These are phyloP conservation scores for Naganishia kalamii DNA, from an alignment of 768 basidiomycete genomes.

Conservation along the genomic window DNA sequence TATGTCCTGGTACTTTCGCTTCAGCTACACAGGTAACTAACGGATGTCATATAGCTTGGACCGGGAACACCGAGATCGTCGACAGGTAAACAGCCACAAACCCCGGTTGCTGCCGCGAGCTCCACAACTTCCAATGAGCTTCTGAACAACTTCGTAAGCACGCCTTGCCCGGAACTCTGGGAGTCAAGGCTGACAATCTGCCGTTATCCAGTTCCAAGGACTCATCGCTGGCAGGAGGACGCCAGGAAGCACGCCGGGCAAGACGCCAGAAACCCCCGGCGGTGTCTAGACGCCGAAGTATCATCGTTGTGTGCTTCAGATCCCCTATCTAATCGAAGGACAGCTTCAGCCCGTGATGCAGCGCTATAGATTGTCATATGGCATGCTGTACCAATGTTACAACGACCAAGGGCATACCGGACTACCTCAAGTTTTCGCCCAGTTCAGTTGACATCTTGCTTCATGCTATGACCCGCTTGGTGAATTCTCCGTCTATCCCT, in stretches of 20 bases:
- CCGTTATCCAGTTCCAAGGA: conserved; percentile 20
- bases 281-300: too few relatives aligned
- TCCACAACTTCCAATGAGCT: conserved; percentile 40
- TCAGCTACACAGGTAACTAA: background rate
- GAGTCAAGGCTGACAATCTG: background rate
- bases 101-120: background rate
- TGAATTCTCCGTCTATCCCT: too few relatives aligned
- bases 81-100: background rate
- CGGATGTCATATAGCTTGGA: background rate
- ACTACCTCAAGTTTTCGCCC: too few relatives aligned
- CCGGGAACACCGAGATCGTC: background rate
- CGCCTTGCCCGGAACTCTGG: background rate
- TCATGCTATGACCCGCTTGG: too few relatives aligned
- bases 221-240: conserved; percentile 24
- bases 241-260: conserved; percentile 21
- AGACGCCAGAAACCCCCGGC: background rate
- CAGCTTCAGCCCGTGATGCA: too few relatives aligned
- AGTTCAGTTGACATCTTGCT: too few relatives aligned
- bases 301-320: too few relatives aligned
- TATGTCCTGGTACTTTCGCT: conserved; percentile 22
- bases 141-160: conserved; percentile 42
- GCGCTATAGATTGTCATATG: too few relatives aligned
- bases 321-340: too few relatives aligned
- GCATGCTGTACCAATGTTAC: too few relatives aligned
- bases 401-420: too few relatives aligned